Percentiles rank a stretch among this genome's conserved stretches.
phyloP scores from a whole-genome alignment of 2,329 filamentous ascomycete genomes.

The Trichoderma sp. region DNA sequence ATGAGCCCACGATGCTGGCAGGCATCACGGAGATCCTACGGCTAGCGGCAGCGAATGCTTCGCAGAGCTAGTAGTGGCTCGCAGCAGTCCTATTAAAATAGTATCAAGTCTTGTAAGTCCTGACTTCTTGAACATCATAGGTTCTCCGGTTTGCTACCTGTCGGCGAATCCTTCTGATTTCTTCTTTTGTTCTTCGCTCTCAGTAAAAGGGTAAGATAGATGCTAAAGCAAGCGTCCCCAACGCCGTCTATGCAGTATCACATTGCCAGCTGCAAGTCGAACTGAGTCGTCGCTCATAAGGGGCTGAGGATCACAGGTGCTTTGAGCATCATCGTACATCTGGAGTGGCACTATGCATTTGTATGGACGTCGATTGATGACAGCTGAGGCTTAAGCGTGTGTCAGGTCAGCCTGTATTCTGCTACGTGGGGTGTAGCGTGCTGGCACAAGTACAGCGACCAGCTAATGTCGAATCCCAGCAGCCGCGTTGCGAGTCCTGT shows the following conservation, averaged over 20 bases:
- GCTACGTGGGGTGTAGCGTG: slow-evolving; percentile 17
- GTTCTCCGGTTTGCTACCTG: not conserved
- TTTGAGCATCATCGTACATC: slow-evolving; percentile 11
- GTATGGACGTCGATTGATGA: slow-evolving; percentile 1
- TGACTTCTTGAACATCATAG: not conserved
- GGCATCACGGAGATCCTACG: not conserved
- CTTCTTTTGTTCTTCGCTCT: not conserved
- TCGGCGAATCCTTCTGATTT: not conserved
- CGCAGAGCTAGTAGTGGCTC: not conserved
- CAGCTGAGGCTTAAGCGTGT: slow-evolving; percentile 16
- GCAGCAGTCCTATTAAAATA: not conserved
- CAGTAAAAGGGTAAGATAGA: not conserved
- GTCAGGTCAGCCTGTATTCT: slow-evolving; percentile 16
- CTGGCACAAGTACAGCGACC: not conserved
- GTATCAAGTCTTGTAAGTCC: not conserved
- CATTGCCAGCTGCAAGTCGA: not conserved
- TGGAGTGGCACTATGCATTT: slow-evolving; percentile 8
- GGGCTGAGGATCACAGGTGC: not conserved
- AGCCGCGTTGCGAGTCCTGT: slow-evolving; percentile 5
- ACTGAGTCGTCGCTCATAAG: not conserved
- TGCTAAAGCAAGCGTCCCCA: not conserved
- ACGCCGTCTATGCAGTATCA: not conserved
- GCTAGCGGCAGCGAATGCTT: not conserved
- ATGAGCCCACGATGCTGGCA: not conserved
- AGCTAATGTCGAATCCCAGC: not conserved